phyloP scores from a whole-genome alignment of 2,329 filamentous ascomycete species.

The Rhynchosporium agropyri region DNA sequence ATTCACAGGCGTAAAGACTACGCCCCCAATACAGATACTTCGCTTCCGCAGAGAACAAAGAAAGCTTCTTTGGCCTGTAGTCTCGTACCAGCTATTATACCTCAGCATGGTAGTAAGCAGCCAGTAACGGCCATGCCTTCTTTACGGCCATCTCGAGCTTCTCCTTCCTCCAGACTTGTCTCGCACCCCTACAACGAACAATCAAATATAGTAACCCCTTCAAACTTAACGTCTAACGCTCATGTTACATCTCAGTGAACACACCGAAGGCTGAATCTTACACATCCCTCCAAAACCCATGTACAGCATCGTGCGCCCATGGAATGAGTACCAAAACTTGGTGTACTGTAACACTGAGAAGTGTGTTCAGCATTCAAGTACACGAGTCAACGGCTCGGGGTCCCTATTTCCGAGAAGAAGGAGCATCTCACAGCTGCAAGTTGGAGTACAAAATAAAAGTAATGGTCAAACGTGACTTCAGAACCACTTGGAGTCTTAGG shows the following conservation, averaged over 20 bases:
- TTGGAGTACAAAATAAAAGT: not conserved
- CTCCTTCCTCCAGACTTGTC: no score
- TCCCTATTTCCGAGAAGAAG: not conserved
- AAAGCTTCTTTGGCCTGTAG: no score
- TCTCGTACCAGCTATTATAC: no score
- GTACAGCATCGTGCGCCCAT: not conserved
- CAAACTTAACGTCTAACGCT: not conserved
- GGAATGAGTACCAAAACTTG: not conserved
- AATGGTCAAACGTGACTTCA: no score
- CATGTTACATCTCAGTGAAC: conserved; percentile 4
- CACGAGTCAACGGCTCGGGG: conserved; percentile 2
- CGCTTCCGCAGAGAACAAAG: no score
- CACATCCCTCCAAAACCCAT: not conserved
- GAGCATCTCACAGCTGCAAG: not conserved
- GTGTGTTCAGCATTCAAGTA: not conserved
- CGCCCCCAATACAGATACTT: no score
- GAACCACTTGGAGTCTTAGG: not conserved
- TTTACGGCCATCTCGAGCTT: not conserved
- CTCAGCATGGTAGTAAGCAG: no score
- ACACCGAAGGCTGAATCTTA: conserved; percentile 11
- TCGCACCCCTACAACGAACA: no score
- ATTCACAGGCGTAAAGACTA: no score
- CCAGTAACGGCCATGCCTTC: not conserved
- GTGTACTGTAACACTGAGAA: conserved; percentile 4
- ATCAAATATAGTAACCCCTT: not conserved